Evolutionary conservation across 805 yeast species (phyloP), one percentile per base, ranked within the genome.

Genomic region (Myxozyma neotropica): DNA sequence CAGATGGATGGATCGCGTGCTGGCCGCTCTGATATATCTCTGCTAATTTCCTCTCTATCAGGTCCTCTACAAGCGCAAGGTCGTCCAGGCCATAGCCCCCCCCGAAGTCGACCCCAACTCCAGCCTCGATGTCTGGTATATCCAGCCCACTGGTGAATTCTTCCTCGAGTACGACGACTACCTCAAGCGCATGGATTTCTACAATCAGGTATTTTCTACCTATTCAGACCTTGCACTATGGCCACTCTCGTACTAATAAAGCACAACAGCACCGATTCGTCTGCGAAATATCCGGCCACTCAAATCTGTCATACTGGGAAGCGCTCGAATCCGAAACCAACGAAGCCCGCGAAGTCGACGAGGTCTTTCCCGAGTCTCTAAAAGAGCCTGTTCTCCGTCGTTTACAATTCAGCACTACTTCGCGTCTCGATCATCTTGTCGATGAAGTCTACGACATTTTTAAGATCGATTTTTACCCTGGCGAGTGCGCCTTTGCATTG

Each of bases 241-340:
- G 21, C 13, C 27, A 24, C 17, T n/a, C 23, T 35, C 21, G 8
- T 33, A 13, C 13, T 13, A 33, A n/a, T n/a, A n/a, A n/a, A n/a
- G n/a, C n/a, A n/a, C 10, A 29, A 27, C 54, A 68, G 52, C 84
- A 84, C 66, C 88, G 89, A 72, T 94, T 94, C 74, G 94, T 91
- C 12, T 94, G 98, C 76, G 99, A 94, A 74, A 87, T 93, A 50
- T 89, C 97, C 0, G 99, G 99, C 13, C 89, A 90, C 69, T 87
- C 97, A 17, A 87, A 95, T 68, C 79, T 93, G 58, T 89, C 97
- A 0, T 94, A 82, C 72, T 92, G 92, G 72, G 95, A 94, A 69
- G 99, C 98, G 0, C 78, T 83, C 46, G 83, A 84, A 55, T 84
- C 88, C 59, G 99, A 93, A 55, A 55, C 61, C 2, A 33, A 23